Base-by-base conservation (phyloP, 495 filamentous ascomycete species). In the Aspergillus homomorphus region DNA sequence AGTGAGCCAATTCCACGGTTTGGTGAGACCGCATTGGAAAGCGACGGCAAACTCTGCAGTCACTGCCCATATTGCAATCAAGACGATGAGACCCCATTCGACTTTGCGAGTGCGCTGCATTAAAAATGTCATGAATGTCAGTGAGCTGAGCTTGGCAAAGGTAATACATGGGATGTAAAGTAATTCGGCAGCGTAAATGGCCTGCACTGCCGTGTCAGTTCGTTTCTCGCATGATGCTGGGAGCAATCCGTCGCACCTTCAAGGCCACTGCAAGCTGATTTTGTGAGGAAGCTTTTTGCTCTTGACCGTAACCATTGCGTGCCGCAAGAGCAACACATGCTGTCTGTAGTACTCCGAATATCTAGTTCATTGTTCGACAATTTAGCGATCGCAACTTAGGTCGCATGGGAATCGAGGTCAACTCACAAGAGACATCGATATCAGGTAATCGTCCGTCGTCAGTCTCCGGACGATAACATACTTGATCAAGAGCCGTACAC, bases 1-100 rank as follows among this genome's bases (percentile, higher is more conserved):
- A 24, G 54, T 54, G 61, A 54, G 51, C 23, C 62, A 65, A 50
- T 67, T 55, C 66, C 66, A 69, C 0, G 64, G 56, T 1, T 43
- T 51, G 16, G 66, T 59, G 23, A 63, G 8, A 12, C 51, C 43
- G 45, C 66, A 69, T 58, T 69, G 64, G 45, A 69, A 69, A 10
- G 66, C 64, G 56, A 60, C 58, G 2, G 64, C 64, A 43, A 67
- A 54, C 14, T 65, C 51, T 1, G 50, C 53, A n/a, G 57, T 53
- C 15, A 59, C 23, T 4, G 64, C 60, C 66, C 66, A 69, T 38
- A 28, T 44, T 21, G 43, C 53, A 15, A 62, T 44, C 3, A 64
- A 51, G 1, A 20, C 54, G 24, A 58, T 58, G 9, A 63, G 56
- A 7, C 49, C 59, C 66, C 43, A 67, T 49, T 44, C 54, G 24